These are phyloP conservation scores for Peronospora destructor DNA, from an alignment of 352 stramenopile genomes.

Conservation along the genomic window DNA sequence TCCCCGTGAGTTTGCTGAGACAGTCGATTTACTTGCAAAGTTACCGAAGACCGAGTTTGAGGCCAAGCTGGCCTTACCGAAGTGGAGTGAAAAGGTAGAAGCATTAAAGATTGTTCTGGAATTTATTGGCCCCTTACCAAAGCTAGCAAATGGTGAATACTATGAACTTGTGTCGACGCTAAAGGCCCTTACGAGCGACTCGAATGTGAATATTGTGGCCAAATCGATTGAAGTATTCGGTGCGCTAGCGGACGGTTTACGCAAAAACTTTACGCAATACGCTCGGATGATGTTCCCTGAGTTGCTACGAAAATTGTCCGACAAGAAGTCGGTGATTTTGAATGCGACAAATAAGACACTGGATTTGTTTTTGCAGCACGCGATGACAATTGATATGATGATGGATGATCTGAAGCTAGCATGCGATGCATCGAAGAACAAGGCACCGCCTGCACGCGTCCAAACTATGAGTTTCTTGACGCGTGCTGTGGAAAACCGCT, in stretches of 20 bases:
- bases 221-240: conserved; percentile 82
- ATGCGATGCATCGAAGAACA: conserved; percentile 75
- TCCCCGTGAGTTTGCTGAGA: conserved; percentile 80
- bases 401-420: conserved; percentile 76
- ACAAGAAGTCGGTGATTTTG: conserved; percentile 83
- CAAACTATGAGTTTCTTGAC: conserved; percentile 66
- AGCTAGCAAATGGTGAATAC: conserved; percentile 82
- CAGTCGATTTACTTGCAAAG: conserved; percentile 75
- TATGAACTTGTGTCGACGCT: conserved; percentile 81
- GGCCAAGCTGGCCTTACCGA: conserved; percentile 58
- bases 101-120: conserved; percentile 83
- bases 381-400: conserved; percentile 83
- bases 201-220: conserved; percentile 84
- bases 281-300: conserved; percentile 71
- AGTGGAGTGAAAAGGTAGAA: conserved; percentile 86
- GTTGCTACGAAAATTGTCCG: conserved; percentile 75
- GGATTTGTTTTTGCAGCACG: conserved; percentile 73
- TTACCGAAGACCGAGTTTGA: conserved; percentile 77
- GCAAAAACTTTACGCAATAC: conserved; percentile 77
- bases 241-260: conserved; percentile 64
- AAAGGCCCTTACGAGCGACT: conserved; percentile 72
- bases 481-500: conserved; percentile 63
- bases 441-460: conserved; percentile 66
- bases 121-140: conserved; percentile 70
- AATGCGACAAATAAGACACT: conserved; percentile 78